Evolutionary conservation across 2,329 filamentous ascomycete species (phyloP).

Genomic region (Hymenoscyphus repandus): DNA sequence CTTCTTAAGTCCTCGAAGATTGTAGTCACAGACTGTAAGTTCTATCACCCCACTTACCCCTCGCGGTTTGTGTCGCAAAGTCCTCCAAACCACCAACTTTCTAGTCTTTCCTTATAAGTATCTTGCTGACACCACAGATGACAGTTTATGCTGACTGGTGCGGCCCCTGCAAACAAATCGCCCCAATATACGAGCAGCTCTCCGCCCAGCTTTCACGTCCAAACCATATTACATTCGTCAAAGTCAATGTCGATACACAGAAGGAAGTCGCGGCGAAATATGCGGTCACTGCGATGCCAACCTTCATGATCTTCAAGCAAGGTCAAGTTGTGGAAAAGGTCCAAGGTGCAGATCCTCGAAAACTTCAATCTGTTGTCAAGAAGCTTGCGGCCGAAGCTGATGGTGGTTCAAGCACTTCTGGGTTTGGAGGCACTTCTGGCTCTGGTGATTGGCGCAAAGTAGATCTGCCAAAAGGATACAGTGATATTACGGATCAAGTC

Average conservation of each 20-base stretch:
- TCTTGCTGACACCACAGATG: neutral
- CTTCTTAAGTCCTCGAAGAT: constrained; percentile 69
- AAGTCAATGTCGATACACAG: constrained; percentile 78
- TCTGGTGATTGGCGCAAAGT: constrained; percentile 66
- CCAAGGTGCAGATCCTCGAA: constrained; percentile 66
- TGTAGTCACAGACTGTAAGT: constrained; percentile 85
- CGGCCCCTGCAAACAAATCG: constrained; percentile 76
- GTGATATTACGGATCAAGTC: constrained; percentile 75
- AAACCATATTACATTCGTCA: constrained; percentile 74
- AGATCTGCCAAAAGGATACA: constrained; percentile 71
- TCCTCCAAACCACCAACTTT: constrained; percentile 9
- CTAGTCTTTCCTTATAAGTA: neutral
- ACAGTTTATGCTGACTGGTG: constrained; percentile 87
- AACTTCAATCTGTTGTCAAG: constrained; percentile 65
- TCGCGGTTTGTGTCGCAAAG: constrained; percentile 1
- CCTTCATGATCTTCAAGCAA: constrained; percentile 84
- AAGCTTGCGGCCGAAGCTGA: constrained; percentile 64
- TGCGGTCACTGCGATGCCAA: constrained; percentile 70
- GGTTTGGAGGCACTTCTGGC: constrained; percentile 32
- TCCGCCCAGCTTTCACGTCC: constrained; percentile 65
- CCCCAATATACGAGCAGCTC: constrained; percentile 75
- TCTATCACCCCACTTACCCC: constrained; percentile 24
- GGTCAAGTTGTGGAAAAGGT: constrained; percentile 63
- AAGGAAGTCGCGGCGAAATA: constrained; percentile 69
- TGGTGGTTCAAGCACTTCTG: constrained; percentile 31